Evolutionary conservation across 331 rosid species (phyloP).

Genomic region (Ulmus americana): DNA sequence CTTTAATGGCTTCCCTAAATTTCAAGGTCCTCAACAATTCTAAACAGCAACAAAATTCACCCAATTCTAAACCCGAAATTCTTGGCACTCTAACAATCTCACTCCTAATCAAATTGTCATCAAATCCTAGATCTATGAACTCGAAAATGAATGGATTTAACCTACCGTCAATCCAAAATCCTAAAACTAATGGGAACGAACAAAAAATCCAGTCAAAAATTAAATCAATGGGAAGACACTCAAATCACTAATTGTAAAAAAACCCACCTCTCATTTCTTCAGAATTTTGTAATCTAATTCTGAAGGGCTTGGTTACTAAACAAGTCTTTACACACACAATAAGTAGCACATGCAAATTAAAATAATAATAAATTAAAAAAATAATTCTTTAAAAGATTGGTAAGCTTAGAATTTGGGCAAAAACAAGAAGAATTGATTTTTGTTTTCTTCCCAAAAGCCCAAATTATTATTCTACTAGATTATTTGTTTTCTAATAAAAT

Average conservation of each 20-base stretch:
- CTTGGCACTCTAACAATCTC: slow-evolving; percentile 57
- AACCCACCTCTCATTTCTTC: slow-evolving; percentile 36
- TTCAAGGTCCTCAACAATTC: slow-evolving; percentile 51
- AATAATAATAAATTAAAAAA: too few species aligned
- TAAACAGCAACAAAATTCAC: slow-evolving; percentile 57
- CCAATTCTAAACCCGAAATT: slow-evolving; percentile 54
- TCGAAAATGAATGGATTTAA: slow-evolving; percentile 52
- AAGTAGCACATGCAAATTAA: too few species aligned
- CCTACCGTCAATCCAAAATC: slow-evolving; percentile 50
- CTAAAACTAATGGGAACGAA: slow-evolving; percentile 48
- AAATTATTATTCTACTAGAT: too few species aligned
- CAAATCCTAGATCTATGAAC: slow-evolving; percentile 45
- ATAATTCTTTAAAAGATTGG: too few species aligned
- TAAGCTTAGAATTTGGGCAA: too few species aligned
- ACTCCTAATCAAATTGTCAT: slow-evolving; percentile 32
- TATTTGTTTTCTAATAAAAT: too few species aligned
- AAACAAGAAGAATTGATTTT: too few species aligned
- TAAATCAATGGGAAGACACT: slow-evolving; percentile 30
- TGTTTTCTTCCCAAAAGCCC: too few species aligned
- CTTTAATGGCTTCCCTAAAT: slow-evolving; percentile 50
- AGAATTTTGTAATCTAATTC: slow-evolving; percentile 46
- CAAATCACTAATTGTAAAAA: slow-evolving; percentile 25
- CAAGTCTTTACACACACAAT: too few species aligned
- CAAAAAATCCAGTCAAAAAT: slow-evolving; percentile 30
- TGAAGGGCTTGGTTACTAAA: slow-evolving; percentile 29